Percentiles rank a stretch among this genome's conserved stretches.
Evolutionary conservation across 2,329 filamentous ascomycete genomes (phyloP).

Genomic region (Aureobasidium sp.): DNA sequence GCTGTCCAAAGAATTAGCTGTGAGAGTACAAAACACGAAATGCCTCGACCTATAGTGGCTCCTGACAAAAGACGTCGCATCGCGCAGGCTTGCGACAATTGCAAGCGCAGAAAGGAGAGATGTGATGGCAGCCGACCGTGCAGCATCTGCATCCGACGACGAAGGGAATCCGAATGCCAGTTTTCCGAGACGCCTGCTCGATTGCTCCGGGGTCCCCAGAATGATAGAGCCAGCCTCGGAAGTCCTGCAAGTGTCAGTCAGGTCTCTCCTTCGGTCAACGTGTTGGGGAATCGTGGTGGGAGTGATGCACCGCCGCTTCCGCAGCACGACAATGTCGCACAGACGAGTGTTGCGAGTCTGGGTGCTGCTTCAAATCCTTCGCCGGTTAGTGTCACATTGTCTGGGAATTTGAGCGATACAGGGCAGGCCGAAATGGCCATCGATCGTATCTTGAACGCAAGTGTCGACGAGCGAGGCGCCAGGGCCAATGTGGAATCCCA

Average conservation of each 20-base stretch:
- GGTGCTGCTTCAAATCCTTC: not conserved
- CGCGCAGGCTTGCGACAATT: conserved; percentile 38
- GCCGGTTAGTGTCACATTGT: conserved; percentile 18
- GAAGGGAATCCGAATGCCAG: conserved; percentile 34
- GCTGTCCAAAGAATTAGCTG: not conserved
- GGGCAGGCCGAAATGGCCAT: conserved; percentile 4
- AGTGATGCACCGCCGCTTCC: not conserved
- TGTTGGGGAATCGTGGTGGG: not conserved
- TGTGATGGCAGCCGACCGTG: conserved; percentile 47
- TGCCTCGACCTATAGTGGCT: conserved; percentile 14
- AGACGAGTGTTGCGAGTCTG: not conserved
- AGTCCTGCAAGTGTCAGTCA: not conserved
- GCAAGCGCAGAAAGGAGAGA: conserved; percentile 45
- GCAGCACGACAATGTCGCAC: conserved; percentile 8
- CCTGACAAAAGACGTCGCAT: conserved; percentile 19
- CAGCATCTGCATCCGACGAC: conserved; percentile 40
- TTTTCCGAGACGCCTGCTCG: conserved; percentile 26
- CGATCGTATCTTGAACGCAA: conserved; percentile 23
- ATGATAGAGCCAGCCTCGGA: not conserved
- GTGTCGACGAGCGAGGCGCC: conserved; percentile 26
- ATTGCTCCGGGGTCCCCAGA: conserved; percentile 4
- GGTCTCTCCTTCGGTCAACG: not conserved
- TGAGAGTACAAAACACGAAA: not conserved
- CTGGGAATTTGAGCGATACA: conserved; percentile 24
- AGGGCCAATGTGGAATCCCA: not conserved